Evolutionary conservation across 176 grass and related monocot species (phyloP), one percentile per base, ranked within the genome.

Genomic region (Thalia dealbata): DNA sequence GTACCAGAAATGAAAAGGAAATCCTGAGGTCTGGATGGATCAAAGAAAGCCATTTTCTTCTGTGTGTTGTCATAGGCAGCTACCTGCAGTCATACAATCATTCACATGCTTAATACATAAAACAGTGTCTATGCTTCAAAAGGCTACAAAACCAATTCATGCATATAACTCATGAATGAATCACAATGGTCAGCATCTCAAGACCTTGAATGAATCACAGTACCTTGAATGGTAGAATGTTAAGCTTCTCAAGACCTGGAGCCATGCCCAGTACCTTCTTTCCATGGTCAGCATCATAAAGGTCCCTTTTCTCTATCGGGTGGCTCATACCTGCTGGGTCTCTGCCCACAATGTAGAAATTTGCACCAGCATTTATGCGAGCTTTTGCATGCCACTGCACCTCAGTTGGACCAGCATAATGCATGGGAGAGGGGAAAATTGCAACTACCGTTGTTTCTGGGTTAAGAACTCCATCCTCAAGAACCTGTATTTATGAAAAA

Each of bases 341-440:
- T 65, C 93, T 89, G 70, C 93, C 93, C 70, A 97, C 93, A 68
- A 97, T 97, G 64, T 97, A 97, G 82, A 97, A 97, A 79, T 97
- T 90, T 45, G 93, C 93, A 69, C 93, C 93, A 25, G 93, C 93
- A 86, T 97, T 97, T 44, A 92, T 88, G 30, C 93, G 93, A 65
- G 93, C 81, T 52, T 97, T 97, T 67, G 93, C 93, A 78, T 97
- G 93, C 93, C 93, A 97, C 60, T 97, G 93, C 64, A 97, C 93
- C 78, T 97, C 93, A 73, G 93, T 92, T 14, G 93, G 93, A 6
- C 93, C 93, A 52, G 93, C 93, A 77, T 97, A 97, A 80, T 97
- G 89, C 93, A 97, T 97, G 61, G 93, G 93, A 22, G 93, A 97
- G 24, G 93, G 93, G 61, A 97, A 97, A 55, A 97, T 97, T 52